Conservation (phyloP, 306 rosid genomes). For the Geum urbanum region DNA sequence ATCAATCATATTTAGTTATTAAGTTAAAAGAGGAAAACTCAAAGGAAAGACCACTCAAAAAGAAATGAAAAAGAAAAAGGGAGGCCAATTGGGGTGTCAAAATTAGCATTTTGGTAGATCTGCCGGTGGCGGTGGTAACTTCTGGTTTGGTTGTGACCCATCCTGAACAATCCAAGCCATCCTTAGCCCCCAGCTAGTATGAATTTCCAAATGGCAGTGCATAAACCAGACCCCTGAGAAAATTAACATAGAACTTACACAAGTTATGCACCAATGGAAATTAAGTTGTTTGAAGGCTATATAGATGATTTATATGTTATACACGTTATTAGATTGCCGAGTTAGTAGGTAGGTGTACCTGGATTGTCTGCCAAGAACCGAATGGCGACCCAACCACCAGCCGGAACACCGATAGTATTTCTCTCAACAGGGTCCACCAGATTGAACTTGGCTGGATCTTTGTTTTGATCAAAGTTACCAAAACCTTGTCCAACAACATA, state of each 20-base stretch:
- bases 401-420: conserved; percentile 60
- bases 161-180: conserved; percentile 84
- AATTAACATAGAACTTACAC: neutral
- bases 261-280: neutral
- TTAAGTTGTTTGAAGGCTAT: neutral
- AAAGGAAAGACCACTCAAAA: conserved; percentile 10
- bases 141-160: conserved; percentile 57
- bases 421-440: conserved; percentile 67
- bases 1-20: neutral
- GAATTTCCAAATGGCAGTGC: conserved; percentile 88
- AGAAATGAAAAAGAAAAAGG: neutral
- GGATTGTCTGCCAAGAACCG: conserved; percentile 77
- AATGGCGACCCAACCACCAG: conserved; percentile 77
- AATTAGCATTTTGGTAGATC: conserved; percentile 80
- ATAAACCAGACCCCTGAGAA: conserved; percentile 79
- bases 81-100: conserved; percentile 19
- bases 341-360: conserved; percentile 29
- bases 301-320: neutral
- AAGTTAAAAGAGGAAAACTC: neutral
- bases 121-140: conserved; percentile 73
- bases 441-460: conserved; percentile 61
- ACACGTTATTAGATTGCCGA: neutral
- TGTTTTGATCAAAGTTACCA: conserved; percentile 63
- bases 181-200: conserved; percentile 87
- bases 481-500: conserved; percentile 68